phyloP scores from a whole-genome alignment of 164 flowering plant genomes.

The Tinospora cordifolia region DNA sequence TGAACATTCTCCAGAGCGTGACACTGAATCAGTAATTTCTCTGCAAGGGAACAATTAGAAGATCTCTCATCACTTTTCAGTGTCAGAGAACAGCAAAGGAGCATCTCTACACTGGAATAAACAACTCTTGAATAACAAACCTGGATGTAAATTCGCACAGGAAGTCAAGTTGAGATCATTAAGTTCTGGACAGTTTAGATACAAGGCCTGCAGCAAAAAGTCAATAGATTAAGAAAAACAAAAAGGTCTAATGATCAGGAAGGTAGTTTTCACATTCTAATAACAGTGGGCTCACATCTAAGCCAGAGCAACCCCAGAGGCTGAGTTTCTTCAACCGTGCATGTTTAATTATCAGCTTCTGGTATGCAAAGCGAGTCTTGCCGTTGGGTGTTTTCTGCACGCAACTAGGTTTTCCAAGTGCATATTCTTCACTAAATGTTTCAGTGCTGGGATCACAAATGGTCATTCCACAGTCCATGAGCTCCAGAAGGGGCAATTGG shows the following conservation, averaged over 20 bases:
- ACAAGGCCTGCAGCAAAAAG: slow-evolving; percentile 63
- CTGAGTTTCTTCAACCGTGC: slow-evolving; percentile 75
- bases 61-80: background rate
- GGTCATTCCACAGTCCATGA: slow-evolving; percentile 96
- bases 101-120: too few species aligned
- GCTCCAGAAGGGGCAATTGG: slow-evolving; percentile 79
- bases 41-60: background rate
- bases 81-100: background rate
- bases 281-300: slow-evolving; percentile 56
- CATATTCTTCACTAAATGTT: slow-evolving; percentile 22
- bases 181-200: slow-evolving; percentile 78
- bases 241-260: background rate
- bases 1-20: slow-evolving; percentile 70
- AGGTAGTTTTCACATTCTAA: background rate
- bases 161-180: slow-evolving; percentile 75
- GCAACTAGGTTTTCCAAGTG: slow-evolving; percentile 17
- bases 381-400: slow-evolving; percentile 26
- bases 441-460: slow-evolving; percentile 53
- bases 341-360: slow-evolving; percentile 88
- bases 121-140: slow-evolving; percentile 26
- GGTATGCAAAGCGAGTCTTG: slow-evolving; percentile 51
- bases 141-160: slow-evolving; percentile 83
- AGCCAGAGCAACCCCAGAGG: slow-evolving; percentile 96
- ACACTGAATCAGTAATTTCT: slow-evolving; percentile 63
- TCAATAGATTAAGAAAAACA: slow-evolving; percentile 12